Base-by-base conservation (phyloP, 176 grass and related monocot genomes). In the Ensete ventricosum region DNA sequence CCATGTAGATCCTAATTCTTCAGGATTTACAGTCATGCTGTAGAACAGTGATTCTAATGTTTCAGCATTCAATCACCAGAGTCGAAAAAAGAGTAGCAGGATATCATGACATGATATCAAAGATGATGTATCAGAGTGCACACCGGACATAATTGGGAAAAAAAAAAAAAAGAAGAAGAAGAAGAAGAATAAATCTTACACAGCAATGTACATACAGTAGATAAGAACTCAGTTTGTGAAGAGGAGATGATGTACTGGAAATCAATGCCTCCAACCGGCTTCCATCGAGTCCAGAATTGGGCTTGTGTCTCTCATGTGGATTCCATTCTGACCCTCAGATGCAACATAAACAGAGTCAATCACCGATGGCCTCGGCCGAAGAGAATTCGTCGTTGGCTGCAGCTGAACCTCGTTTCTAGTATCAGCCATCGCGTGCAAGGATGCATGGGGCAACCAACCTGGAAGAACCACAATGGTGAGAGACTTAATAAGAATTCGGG, bases 401-500 rank as follows among this genome's bases (percentile, higher is more conserved):
- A 65, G 25, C 23, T 27, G 72, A 14, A 20, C 72, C 19, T 74
- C 58, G 53, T 9, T 27, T 16, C 53, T 3, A 16, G 21, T 17
- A 57, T 74, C 53, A 17, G 24, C 11, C 16, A 74, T 2, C 58
- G 72, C 54, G 1, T 59, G 53, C 52, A 74, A 34, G 53, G 34
- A 74, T 43, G 72, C 72, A 74, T 74, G 72, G 52, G 72, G 72
- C 22, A 25, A 74, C 72, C 72, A 74, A 29, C 72, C 54, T 59
- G 72, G 22, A 74, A 14, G 16, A 17, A 25, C 9, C 34, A 43
- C 34, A 43, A 43, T 4, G 34, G 34, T 43, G 3, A 60, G 13
- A 25, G 11, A 60, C 14, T 60, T 14, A 0, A 4, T 4, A 57
- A 16, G 14, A 57, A 17, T 60, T 60, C 6, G 3, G 3, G 57